Base-by-base conservation (phyloP, 495 filamentous ascomycete genomes). In the Entonaema liquescens region DNA sequence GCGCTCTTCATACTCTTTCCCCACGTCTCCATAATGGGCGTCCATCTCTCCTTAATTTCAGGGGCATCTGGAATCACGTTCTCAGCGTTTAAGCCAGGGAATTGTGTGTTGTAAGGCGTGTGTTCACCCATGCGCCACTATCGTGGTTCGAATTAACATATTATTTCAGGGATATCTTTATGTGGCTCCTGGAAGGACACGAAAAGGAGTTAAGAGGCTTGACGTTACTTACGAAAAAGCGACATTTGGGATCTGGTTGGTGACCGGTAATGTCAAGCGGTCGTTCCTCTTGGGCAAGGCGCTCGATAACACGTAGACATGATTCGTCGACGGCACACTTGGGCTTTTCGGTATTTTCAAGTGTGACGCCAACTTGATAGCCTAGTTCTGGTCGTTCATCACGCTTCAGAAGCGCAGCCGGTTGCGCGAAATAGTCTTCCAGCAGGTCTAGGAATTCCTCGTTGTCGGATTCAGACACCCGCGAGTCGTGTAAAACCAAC, bases 401-500 rank as follows among this genome's bases (percentile, higher is more conserved):
- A 19, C 70, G 65, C 38, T 65, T 63, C 23, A 85, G 76, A 6
- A 74, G 72, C 6, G 59, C 81, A 9, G 77, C 78, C 50, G 83
- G 83, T 75, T 84, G 83, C 53, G 83, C 82, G 67, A 85, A 85
- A 75, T 85, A 85, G 78, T 85, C 83, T 67, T 85, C 83, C 4
- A 85, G 79, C n/a, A 85, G 74, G 64, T 85, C 83, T 23, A 85
- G 79, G 70, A 85, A 85, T 59, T 74, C 72, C 44, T 74, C 70
- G 78, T 85, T 85, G 74, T 85, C 81, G 5, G 75, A 44, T 70
- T 84, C 83, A 12, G 81, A 78, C 38, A 84, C 83, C 64, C 83
- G 83, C 65, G 82, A 83, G 76, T 85, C 83, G 78, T 83, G 83
- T 38, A 85, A 79, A 25, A 85, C 77, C 5, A 85, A 75, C 6